Conservation (phyloP, 352 stramenopile genomes). For the Phytophthora multivora region DNA sequence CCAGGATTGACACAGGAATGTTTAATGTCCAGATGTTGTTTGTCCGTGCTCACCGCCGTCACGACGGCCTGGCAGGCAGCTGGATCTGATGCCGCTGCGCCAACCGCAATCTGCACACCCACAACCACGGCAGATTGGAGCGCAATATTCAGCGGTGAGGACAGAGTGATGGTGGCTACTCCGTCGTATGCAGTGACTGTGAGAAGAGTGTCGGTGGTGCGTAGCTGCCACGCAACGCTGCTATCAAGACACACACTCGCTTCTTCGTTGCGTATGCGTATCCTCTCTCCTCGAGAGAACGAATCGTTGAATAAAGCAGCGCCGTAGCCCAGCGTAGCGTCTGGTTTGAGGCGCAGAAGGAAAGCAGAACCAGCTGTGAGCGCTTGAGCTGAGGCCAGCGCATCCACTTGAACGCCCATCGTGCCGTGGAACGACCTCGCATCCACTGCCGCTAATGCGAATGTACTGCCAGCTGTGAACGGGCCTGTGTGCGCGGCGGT, state of each 20-base stretch:
- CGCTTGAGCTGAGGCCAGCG: conserved; percentile 45
- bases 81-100: conserved; percentile 22
- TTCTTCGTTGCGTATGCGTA: conserved; percentile 63
- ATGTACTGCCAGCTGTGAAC: conserved; percentile 63
- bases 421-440: conserved; percentile 49
- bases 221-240: conserved; percentile 53
- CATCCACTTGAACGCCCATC: conserved; percentile 52
- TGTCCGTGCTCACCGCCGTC: conserved; percentile 16
- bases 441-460: conserved; percentile 64
- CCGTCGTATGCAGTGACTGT: conserved; percentile 38
- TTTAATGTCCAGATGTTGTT: conserved; percentile 19
- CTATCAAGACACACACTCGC: conserved; percentile 72
- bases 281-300: conserved; percentile 67
- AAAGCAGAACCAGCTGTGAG: conserved; percentile 44
- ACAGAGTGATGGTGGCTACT: conserved; percentile 45
- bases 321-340: conserved; percentile 42
- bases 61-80: conserved; percentile 30
- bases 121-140: conserved; percentile 38
- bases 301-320: conserved; percentile 31
- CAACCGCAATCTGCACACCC: conserved; percentile 49
- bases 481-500: conserved; percentile 70
- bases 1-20: conserved; percentile 23
- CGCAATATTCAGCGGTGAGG: conserved; percentile 27
- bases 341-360: conserved; percentile 50
- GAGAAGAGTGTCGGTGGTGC: conserved; percentile 33